phyloP scores from a whole-genome alignment of 179 eudicot genomes.

The Carnegiea gigantea region DNA sequence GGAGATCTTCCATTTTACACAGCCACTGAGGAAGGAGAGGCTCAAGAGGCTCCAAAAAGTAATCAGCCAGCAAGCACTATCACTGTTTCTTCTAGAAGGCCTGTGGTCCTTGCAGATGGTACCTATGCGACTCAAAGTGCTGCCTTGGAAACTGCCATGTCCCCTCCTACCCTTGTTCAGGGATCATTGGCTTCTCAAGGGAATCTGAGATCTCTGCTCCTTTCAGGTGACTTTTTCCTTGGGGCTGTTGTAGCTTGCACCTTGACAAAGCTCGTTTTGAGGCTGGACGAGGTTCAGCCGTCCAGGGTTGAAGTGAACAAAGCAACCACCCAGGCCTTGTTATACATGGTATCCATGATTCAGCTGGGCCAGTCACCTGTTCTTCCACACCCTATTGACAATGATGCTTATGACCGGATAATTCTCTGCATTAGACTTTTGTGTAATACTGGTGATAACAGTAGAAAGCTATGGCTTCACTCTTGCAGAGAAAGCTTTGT shows the following conservation, averaged over 20 bases:
- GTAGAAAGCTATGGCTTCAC: conserved; percentile 84
- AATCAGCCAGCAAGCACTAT: conserved; percentile 48
- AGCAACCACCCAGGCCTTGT: conserved; percentile 48
- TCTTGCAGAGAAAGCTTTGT: conserved; percentile 93
- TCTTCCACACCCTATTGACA: conserved; percentile 78
- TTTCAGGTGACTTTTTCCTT: conserved; percentile 74
- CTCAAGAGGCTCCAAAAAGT: conserved; percentile 47
- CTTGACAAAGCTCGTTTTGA: conserved; percentile 62
- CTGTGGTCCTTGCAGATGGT: conserved; percentile 81
- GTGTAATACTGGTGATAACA: conserved; percentile 62
- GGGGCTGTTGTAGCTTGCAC: conserved; percentile 81
- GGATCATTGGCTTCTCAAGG: conserved; percentile 66
- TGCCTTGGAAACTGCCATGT: conserved; percentile 70
- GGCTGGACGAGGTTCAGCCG: conserved; percentile 76
- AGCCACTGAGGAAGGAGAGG: conserved; percentile 64
- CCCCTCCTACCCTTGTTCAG: conserved; percentile 64
- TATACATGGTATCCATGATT: conserved; percentile 69
- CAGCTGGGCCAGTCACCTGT: conserved; percentile 71
- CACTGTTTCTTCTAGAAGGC: conserved; percentile 69
- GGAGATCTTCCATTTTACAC: conserved; percentile 86
- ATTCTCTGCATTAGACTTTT: conserved; percentile 81
- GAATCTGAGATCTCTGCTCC: conserved; percentile 61
- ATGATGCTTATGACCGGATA: conserved; percentile 68
- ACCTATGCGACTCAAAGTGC: conserved; percentile 89
- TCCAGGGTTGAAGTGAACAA: conserved; percentile 72